These are phyloP conservation scores for Ogataea zsoltii DNA, from an alignment of 805 yeast genomes.

Conservation along the genomic window DNA sequence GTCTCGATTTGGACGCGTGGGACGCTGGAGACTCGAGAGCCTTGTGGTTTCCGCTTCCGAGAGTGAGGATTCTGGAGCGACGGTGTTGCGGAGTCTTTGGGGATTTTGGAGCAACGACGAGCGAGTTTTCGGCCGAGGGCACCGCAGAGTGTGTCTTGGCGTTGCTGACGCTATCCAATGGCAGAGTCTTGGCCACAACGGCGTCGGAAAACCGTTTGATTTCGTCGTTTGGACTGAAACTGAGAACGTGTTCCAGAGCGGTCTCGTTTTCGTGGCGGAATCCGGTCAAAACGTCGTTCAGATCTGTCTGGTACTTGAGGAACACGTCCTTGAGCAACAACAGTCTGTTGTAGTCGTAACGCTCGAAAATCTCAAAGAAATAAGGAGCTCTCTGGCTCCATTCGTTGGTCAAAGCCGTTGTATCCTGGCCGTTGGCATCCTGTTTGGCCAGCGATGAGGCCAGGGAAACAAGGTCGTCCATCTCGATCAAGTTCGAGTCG, in stretches of 20 bases:
- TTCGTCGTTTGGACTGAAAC: constrained; percentile 62
- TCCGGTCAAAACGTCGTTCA: constrained; percentile 51
- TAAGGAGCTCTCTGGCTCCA: constrained; percentile 83
- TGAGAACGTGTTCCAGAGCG: constrained; percentile 64
- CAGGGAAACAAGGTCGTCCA: constrained; percentile 37
- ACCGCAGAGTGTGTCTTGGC: background rate
- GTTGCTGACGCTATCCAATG: constrained; percentile 27
- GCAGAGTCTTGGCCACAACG: constrained; percentile 29
- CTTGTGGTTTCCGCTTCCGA: constrained; percentile 11
- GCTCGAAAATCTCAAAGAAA: constrained; percentile 72
- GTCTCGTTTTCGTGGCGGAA: constrained; percentile 55
- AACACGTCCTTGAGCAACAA: constrained; percentile 64
- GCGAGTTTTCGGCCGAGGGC: constrained; percentile 9
- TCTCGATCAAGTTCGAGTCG: constrained; percentile 42
- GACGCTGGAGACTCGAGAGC: constrained; percentile 3
- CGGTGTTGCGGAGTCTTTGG: constrained; percentile 10
- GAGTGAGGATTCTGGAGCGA: constrained; percentile 13
- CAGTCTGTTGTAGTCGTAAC: constrained; percentile 64
- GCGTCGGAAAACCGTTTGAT: constrained; percentile 53
- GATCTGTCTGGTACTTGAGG: constrained; percentile 62
- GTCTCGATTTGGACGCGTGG: constrained; percentile 16
- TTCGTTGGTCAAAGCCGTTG: constrained; percentile 47
- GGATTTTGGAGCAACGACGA: constrained; percentile 21
- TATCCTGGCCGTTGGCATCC: constrained; percentile 30
- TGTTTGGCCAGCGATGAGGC: constrained; percentile 24